Evolutionary conservation across 805 yeast genomes (phyloP).

Genomic region (Yarrowia keelungensis): DNA sequence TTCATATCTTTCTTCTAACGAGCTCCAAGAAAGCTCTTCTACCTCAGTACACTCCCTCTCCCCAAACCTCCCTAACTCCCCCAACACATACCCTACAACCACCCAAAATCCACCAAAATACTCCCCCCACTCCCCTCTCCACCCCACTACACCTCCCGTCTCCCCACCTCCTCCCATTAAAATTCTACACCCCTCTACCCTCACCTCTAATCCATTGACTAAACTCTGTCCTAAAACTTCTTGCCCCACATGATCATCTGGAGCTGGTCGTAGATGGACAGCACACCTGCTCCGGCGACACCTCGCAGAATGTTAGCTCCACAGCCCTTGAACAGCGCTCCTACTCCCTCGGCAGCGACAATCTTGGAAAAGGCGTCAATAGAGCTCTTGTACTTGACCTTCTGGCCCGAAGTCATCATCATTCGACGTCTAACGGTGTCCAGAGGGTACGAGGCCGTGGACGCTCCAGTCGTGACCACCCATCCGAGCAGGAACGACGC

Average conservation of each 20-base stretch:
- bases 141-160: too few species aligned
- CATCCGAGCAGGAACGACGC: constrained; percentile 97
- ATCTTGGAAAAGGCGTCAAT: constrained; percentile 90
- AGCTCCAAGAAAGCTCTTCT: too few species aligned
- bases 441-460: constrained; percentile 98
- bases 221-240: constrained; percentile 62
- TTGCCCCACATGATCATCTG: constrained; percentile 95
- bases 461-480: constrained; percentile 98
- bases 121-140: too few species aligned
- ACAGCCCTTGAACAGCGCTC: constrained; percentile 96
- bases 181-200: too few species aligned
- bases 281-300: constrained; percentile 99
- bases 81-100: too few species aligned
- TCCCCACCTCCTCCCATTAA: too few species aligned
- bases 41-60: too few species aligned
- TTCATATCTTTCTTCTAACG: too few species aligned
- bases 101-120: too few species aligned
- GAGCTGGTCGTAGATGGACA: constrained; percentile 96
- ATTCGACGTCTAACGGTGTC: constrained; percentile 99
- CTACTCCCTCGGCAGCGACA: constrained; percentile 94
- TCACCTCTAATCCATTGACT: too few species aligned
- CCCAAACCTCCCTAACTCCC: too few species aligned
- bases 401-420: constrained; percentile 99
- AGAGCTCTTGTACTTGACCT: constrained; percentile 95
- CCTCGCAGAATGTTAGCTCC: constrained; percentile 99